Conservation (phyloP, 2,329 filamentous ascomycete genomes). For the Cladosporium sp. region DNA sequence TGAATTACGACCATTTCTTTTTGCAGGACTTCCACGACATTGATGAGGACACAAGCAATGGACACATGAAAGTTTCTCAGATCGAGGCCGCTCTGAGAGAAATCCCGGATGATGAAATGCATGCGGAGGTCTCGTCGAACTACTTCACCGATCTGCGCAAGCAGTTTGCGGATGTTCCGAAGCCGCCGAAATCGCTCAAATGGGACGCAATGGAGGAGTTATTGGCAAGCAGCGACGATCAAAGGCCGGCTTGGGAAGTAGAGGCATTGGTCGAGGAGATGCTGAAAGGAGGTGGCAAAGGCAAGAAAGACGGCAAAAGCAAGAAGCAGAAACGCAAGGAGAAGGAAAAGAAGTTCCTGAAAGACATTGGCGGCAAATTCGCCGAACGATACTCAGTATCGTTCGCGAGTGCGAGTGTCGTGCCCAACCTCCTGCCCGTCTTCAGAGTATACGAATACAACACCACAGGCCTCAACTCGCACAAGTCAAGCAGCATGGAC, state of each 20-base stretch:
- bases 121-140: constrained; percentile 62
- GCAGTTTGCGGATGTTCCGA: constrained; percentile 72
- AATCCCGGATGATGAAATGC: constrained; percentile 46
- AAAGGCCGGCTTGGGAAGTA: constrained; percentile 3
- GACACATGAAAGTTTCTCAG: constrained; percentile 31
- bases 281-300: constrained; percentile 18
- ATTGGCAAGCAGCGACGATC: constrained; percentile 6
- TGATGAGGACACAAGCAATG: constrained; percentile 50
- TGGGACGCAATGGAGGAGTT: not conserved
- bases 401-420: constrained; percentile 77
- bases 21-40: constrained; percentile 80
- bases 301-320: constrained; percentile 33
- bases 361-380: constrained; percentile 71
- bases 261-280: constrained; percentile 22
- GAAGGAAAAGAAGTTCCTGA: constrained; percentile 48
- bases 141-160: constrained; percentile 76
- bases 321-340: constrained; percentile 50
- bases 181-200: constrained; percentile 34
- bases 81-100: constrained; percentile 4
- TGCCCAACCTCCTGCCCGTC: constrained; percentile 89
- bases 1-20: constrained; percentile 98
- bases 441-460: constrained; percentile 86
- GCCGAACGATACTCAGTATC: constrained; percentile 81
- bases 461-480: constrained; percentile 67
- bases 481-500: constrained; percentile 11